Percentiles rank a stretch among this genome's conserved stretches.
Evolutionary conservation across 108 stramenopile genomes (phyloP).

Genomic region (Aurantiochytrium sp.): DNA sequence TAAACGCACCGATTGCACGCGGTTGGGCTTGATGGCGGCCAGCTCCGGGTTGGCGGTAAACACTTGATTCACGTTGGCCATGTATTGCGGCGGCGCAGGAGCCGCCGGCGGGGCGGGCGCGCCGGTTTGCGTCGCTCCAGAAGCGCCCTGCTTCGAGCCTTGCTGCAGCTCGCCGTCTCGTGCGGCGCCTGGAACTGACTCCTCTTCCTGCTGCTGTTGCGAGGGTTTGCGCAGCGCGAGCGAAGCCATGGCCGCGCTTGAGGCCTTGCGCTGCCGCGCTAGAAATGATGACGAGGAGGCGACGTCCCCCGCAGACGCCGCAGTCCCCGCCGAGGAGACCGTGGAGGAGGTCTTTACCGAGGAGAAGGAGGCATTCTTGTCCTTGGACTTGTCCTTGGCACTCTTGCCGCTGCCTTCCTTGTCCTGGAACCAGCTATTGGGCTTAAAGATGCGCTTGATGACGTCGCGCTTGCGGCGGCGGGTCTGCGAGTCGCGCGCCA

Average conservation of each 20-base stretch:
- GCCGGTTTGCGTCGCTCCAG: not conserved
- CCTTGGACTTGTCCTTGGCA: not conserved
- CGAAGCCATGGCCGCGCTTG: not conserved
- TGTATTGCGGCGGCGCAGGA: not conserved
- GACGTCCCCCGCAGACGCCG: no score
- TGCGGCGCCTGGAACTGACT: no score
- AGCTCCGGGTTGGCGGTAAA: not conserved
- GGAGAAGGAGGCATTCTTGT: not conserved
- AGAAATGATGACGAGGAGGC: no score
- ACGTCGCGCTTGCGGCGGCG: constrained; percentile 13
- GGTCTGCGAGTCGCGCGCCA: not conserved
- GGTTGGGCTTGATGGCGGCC: not conserved
- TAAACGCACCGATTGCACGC: not conserved
- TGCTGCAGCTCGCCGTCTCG: no score
- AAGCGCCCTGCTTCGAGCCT: no score
- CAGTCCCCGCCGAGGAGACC: no score
- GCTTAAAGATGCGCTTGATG: not conserved
- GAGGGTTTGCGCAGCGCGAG: not conserved
- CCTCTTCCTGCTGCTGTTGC: no score
- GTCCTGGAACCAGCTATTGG: not conserved
- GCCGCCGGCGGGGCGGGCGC: not conserved
- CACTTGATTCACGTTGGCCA: not conserved
- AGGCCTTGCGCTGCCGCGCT: not conserved
- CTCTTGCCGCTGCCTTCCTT: not conserved
- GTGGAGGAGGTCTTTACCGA: no score